These are phyloP conservation scores for Hymenotorrendiella dingleyae DNA, from an alignment of 2,329 filamentous ascomycete species.

Conservation along the genomic window DNA sequence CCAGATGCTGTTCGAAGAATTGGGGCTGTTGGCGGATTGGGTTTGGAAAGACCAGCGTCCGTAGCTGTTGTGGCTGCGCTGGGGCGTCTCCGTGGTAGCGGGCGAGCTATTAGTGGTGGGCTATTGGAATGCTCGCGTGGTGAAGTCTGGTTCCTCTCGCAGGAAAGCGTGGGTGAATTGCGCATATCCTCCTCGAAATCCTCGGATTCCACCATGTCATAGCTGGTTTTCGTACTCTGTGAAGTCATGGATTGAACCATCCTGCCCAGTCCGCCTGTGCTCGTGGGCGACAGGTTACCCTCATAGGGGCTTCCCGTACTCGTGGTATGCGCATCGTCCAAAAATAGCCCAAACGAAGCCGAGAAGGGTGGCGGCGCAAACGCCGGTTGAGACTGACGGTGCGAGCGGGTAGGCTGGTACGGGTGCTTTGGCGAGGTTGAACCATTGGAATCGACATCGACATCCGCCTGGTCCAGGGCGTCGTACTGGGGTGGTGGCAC, in stretches of 20 bases:
- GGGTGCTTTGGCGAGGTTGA: neutral
- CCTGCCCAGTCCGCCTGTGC: slow-evolving; percentile 9
- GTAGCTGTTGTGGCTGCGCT: slow-evolving; percentile 17
- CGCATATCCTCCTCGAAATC: slow-evolving; percentile 14
- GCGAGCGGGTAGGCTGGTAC: neutral
- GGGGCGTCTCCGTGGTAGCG: slow-evolving; percentile 12
- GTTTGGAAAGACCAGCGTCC: slow-evolving; percentile 8
- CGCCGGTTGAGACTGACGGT: slow-evolving; percentile 7
- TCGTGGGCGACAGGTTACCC: slow-evolving; percentile 6
- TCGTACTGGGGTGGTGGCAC: slow-evolving; percentile 2
- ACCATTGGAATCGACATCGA: slow-evolving; percentile 5
- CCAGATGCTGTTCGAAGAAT: slow-evolving; percentile 26
- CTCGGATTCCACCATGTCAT: slow-evolving; percentile 17
- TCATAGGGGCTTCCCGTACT: slow-evolving; percentile 6
- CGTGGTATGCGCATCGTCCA: slow-evolving; percentile 16
- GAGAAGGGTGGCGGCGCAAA: slow-evolving; percentile 12
- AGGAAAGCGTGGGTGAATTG: slow-evolving; percentile 3
- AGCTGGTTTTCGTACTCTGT: slow-evolving; percentile 10
- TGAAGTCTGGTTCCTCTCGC: slow-evolving; percentile 2
- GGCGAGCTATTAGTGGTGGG: slow-evolving; percentile 8
- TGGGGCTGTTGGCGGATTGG: slow-evolving; percentile 10
- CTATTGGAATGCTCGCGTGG: neutral
- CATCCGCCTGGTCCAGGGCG: slow-evolving; percentile 10
- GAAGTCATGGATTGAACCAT: slow-evolving; percentile 12
- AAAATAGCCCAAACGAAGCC: slow-evolving; percentile 19